These are phyloP conservation scores for Zymoseptoria pseudotritici DNA, from an alignment of 2,329 filamentous ascomycete species.

Conservation along the genomic window DNA sequence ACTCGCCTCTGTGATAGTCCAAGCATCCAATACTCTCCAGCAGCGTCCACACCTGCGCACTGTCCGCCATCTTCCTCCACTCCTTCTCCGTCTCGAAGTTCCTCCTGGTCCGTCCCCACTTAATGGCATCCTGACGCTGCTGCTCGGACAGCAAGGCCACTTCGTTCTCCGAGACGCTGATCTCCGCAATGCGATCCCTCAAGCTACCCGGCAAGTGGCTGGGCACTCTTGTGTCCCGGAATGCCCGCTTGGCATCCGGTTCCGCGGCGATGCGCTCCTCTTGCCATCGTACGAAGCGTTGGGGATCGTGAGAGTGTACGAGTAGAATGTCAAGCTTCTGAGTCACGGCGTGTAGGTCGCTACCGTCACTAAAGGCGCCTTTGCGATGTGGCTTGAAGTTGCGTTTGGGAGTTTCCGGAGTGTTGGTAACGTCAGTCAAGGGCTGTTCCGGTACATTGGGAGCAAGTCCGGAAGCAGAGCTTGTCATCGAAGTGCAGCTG, in stretches of 20 bases:
- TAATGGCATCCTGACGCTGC: constrained; percentile 28
- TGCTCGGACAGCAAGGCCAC: constrained; percentile 24
- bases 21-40: constrained; percentile 34
- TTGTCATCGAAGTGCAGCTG: constrained; percentile 25
- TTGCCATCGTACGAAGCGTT: constrained; percentile 24
- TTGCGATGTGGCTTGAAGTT: constrained; percentile 28
- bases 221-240: constrained; percentile 19
- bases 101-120: constrained; percentile 29
- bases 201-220: constrained; percentile 27
- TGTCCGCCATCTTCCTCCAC: constrained; percentile 29
- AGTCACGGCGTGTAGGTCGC: constrained; percentile 11
- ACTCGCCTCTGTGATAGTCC: constrained; percentile 24
- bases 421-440: constrained; percentile 25
- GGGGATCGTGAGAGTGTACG: constrained; percentile 12
- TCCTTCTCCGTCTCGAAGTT: constrained; percentile 28
- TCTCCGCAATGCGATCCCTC: constrained; percentile 26
- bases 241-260: constrained; percentile 7
- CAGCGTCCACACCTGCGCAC: constrained; percentile 32
- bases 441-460: constrained; percentile 14
- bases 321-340: constrained; percentile 19
- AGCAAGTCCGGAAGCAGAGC: constrained; percentile 9
- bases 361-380: constrained; percentile 25
- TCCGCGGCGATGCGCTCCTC: constrained; percentile 12
- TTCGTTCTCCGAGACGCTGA: constrained; percentile 17
- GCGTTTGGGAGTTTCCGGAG: constrained; percentile 21